Evolutionary conservation across 805 yeast genomes (phyloP), one percentile per base, ranked within the genome.

Genomic region (Wickerhamiella nectarea): DNA sequence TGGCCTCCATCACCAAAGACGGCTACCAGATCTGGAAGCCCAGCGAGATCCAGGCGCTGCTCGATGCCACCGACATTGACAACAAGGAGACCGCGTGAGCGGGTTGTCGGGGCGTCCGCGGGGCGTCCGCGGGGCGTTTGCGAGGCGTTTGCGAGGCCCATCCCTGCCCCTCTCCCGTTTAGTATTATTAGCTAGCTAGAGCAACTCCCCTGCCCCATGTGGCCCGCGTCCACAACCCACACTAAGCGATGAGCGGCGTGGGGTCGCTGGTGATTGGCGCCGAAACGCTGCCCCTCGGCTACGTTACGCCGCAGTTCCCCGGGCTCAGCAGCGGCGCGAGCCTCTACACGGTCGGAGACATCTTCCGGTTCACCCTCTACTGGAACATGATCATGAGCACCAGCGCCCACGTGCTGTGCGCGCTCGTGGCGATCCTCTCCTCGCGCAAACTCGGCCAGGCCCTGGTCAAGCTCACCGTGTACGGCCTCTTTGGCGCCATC

Each of bases 1-100:
- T 91, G 60, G 87, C 96, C 33, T 86, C 96, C 4, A 74, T 81
- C 48, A 70, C 71, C 47, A 66, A 74, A 45, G 66, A 81, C 24
- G 59, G 68, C 43, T 80, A 79, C 55, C 78, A 75, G 60, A 75
- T 91, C 52, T 91, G 89, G 87, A 72, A 66, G 47, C 93, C 87
- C 17, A 62, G 66, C 4, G 91, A 86, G 51, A 78, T 91, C 50
- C 87, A 84, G 50, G 66, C 61, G 40, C 67, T 89, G 57, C 71
- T 91, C 56, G 76, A 76, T 56, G 77, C 75, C 50, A 64, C 78
- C 34, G 94, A 91, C 2, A 74, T 85, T 34, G 71, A 76, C 48
- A 74, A 75, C 49, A 68, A 68, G 34, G 44, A 35, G 37, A 19
- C n/a, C 5, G 17, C 33, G 36, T 25, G 9, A 17, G 6, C 36